Conservation (phyloP, 1,139 yeast species). For the Petasospora rhodanensis region DNA sequence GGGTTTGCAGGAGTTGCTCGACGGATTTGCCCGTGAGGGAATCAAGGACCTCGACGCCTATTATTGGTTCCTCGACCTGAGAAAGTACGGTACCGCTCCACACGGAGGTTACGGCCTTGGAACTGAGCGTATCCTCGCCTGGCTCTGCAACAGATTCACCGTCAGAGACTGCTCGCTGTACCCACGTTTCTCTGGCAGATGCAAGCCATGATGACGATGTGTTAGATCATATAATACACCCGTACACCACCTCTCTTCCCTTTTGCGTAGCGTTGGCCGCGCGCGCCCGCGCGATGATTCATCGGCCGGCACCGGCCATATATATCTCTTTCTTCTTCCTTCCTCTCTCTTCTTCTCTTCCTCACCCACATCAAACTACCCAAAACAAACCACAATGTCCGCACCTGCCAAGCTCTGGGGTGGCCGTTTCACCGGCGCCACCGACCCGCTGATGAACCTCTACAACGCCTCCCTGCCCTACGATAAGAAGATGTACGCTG, state of each 20-base stretch:
- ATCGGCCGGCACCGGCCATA: too few species aligned
- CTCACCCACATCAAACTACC: neutral
- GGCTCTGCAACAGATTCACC: slow-evolving; percentile 96
- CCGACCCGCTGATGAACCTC: slow-evolving; percentile 95
- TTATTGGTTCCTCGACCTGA: slow-evolving; percentile 95
- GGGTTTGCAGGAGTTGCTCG: slow-evolving; percentile 74
- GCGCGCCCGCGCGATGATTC: too few species aligned
- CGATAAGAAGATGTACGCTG: slow-evolving; percentile 90
- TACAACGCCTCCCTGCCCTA: slow-evolving; percentile 96
- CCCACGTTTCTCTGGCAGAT: slow-evolving; percentile 97
- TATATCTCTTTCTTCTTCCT: neutral
- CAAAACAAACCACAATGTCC: slow-evolving; percentile 25
- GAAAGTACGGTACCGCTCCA: slow-evolving; percentile 96
- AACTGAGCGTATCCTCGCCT: slow-evolving; percentile 94
- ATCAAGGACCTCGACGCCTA: slow-evolving; percentile 69
- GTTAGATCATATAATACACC: too few species aligned
- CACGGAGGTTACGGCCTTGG: slow-evolving; percentile 99
- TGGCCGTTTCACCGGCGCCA: slow-evolving; percentile 95
- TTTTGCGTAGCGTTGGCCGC: too few species aligned
- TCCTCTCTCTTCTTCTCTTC: neutral
- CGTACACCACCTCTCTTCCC: too few species aligned
- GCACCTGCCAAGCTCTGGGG: slow-evolving; percentile 86
- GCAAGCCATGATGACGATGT: slow-evolving; percentile 88
- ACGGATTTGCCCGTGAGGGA: slow-evolving; percentile 88
- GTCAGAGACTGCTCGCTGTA: slow-evolving; percentile 97